Base-by-base conservation (phyloP, 768 basidiomycete species). In the Neoboletus magnificus region DNA sequence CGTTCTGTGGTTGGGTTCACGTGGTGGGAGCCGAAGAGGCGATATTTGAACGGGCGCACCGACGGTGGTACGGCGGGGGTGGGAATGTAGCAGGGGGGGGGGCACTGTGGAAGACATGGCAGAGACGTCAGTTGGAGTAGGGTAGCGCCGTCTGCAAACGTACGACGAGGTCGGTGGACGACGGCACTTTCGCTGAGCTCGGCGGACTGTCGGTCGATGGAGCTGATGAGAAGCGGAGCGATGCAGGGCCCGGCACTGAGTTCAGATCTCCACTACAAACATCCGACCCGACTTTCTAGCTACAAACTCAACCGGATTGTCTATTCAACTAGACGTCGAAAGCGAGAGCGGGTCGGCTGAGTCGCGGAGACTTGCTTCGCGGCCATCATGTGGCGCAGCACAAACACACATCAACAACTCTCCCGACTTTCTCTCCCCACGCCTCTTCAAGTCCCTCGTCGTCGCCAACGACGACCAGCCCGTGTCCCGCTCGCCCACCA, bases 111-210 rank as follows among this genome's bases (percentile, higher is more conserved):
- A 43, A 55, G 45, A 58, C 69, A 72, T 70, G 52, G 60, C 47
- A 57, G 50, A 47, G 56, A 61, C 64, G 70, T 71, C 65, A 71
- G 59, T 48, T 45, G 43, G 39, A n/a, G 47, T 46, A 58, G 57
- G 56, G 52, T 29, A 57, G 37, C 55, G 61, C 52, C 48, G 66
- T 58, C 54, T 55, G 52, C 52, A 49, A 61, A 70, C 68, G 62
- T 62, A 71, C 66, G 53, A 51, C 62, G 66, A 58, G 30, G 30
- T 41, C 50, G 52, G 35, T 39, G 46, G 37, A 23, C 48, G 62
- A 60, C 62, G 57, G 59, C 69, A 54, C 69, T 58, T 59, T 71
- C 70, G 70, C 70, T 71, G 70, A 71, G 70, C 71, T 71, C 64
- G 57, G 69, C 69, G 71, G 69, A 72, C 65, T 71, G 57, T 63